Evolutionary conservation across 106 monocot species (phyloP), one percentile per base, ranked within the genome.

Genomic region (Dendrobium chrysotoxum): DNA sequence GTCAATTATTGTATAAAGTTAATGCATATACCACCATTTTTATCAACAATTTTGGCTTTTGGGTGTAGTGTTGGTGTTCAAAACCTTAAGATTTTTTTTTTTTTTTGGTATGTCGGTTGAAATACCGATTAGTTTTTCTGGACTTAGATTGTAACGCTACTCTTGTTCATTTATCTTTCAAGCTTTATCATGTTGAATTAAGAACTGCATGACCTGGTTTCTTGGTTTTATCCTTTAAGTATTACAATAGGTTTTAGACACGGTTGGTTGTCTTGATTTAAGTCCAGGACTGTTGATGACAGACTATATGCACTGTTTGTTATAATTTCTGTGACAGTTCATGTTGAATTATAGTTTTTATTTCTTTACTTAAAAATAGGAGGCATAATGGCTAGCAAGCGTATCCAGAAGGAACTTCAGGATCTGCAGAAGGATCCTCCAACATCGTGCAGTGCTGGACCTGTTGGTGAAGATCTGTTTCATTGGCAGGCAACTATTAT

Each of bases 401-500:
- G 83, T 18, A 83, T 83, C 55, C 83, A 83, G 40, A 83, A 83
- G 78, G 83, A 83, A 55, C 83, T 83, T 55, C 81, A 75, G 75
- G 81, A 81, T 58, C 38, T 81, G 75, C 81, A 81, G 23, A 81
- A 50, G 47, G 81, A 83, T 42, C 83, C 83, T 18, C 83, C 83
- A 25, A 83, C 83, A 30, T 78, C 83, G 28, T 78, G 83, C 78
- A 83, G 83, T 78, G 83, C 83, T 28, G 83, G 83, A 26, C 83
- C 83, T 40, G 25, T 47, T 53, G 83, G 83, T 25, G 83, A 83
- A 72, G 83, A 83, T 58, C 54, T 83, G 70, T 82, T 82, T 39
- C 82, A 78, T 68, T 82, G 82, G 82, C 82, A 82, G 53, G 82
- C 82, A 70, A 82, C 83, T 28, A 83, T 83, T 12, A 83, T 83